phyloP scores from a whole-genome alignment of 78 protist species.

The Ministeria vibrans region DNA sequence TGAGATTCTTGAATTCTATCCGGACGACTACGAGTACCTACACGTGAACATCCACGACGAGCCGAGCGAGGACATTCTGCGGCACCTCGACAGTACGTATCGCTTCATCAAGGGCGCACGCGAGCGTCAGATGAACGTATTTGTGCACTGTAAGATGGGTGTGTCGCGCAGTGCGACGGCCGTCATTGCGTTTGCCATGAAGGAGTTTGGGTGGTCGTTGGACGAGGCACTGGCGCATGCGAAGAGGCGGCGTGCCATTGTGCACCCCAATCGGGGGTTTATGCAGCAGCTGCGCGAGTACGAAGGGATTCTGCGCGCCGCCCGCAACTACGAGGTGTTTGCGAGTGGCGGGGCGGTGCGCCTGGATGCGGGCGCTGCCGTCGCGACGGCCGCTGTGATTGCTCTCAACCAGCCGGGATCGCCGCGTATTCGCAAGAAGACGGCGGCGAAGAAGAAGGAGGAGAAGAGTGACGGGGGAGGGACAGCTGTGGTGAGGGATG shows the following conservation, averaged over 20 bases:
- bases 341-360: background rate
- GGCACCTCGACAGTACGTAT: background rate
- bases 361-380: too few species aligned
- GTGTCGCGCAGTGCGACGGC: slow-evolving; percentile 44
- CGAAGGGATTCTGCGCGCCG: slow-evolving; percentile 13
- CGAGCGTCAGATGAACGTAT: background rate
- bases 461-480: too few species aligned
- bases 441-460: too few species aligned
- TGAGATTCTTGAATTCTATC: slow-evolving; percentile 33
- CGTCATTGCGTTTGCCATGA: slow-evolving; percentile 52
- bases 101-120: slow-evolving; percentile 12
- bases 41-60: slow-evolving; percentile 15
- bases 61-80: background rate
- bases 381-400: too few species aligned
- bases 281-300: background rate
- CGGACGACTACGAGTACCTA: slow-evolving; percentile 7
- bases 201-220: slow-evolving; percentile 9
- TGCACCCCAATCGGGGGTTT: slow-evolving; percentile 46
- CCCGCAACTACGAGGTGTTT: background rate
- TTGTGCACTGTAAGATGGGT: slow-evolving; percentile 70
- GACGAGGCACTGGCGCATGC: slow-evolving; percentile 31
- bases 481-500: too few species aligned
- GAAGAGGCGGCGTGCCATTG: slow-evolving; percentile 7
- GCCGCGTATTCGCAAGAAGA: too few species aligned
- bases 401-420: too few species aligned